Conservation (phyloP, 106 monocot species). For the Ottelia alismoides region DNA sequence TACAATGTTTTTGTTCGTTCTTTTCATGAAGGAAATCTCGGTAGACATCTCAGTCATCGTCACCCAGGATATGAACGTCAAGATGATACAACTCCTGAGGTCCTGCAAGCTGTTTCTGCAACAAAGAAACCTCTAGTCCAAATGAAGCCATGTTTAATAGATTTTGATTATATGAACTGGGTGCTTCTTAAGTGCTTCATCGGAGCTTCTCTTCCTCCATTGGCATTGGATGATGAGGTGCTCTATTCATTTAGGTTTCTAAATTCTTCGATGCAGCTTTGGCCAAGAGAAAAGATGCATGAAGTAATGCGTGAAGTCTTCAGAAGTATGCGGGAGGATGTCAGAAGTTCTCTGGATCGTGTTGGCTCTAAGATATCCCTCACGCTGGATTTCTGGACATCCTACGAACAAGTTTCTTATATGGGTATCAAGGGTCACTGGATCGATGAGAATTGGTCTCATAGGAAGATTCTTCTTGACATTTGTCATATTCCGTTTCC, state of each 20-base stretch:
- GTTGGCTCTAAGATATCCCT: slow-evolving; percentile 63
- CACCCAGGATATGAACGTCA: slow-evolving; percentile 72
- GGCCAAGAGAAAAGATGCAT: slow-evolving; percentile 57
- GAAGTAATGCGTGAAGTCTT: slow-evolving; percentile 39
- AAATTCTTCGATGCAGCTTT: slow-evolving; percentile 43
- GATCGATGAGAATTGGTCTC: slow-evolving; percentile 77
- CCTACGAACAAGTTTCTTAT: slow-evolving; percentile 62
- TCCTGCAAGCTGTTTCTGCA: slow-evolving; percentile 5
- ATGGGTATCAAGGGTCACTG: slow-evolving; percentile 69
- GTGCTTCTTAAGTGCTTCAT: slow-evolving; percentile 64
- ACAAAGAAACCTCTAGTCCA: slow-evolving; percentile 31
- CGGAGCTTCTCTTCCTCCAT: slow-evolving; percentile 32
- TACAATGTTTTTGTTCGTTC: background rate
- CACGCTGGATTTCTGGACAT: slow-evolving; percentile 76
- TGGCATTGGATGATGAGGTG: slow-evolving; percentile 38
- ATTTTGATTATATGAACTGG: slow-evolving; percentile 68
- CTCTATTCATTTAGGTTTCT: slow-evolving; percentile 47
- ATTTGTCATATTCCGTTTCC: slow-evolving; percentile 58
- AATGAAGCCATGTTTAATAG: slow-evolving; percentile 19
- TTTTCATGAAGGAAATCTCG: slow-evolving; percentile 58
- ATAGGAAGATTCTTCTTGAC: slow-evolving; percentile 67
- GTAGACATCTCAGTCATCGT: slow-evolving; percentile 79
- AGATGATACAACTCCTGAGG: slow-evolving; percentile 26
- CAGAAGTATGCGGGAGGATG: slow-evolving; percentile 61
- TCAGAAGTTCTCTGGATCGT: slow-evolving; percentile 35